A percentile compares a stretch with the other conserved stretches of the same genome.
Evolutionary conservation across 1,284 basidiomycete genomes (phyloP).

Genomic region (Rhodotorula mucilaginosa): DNA sequence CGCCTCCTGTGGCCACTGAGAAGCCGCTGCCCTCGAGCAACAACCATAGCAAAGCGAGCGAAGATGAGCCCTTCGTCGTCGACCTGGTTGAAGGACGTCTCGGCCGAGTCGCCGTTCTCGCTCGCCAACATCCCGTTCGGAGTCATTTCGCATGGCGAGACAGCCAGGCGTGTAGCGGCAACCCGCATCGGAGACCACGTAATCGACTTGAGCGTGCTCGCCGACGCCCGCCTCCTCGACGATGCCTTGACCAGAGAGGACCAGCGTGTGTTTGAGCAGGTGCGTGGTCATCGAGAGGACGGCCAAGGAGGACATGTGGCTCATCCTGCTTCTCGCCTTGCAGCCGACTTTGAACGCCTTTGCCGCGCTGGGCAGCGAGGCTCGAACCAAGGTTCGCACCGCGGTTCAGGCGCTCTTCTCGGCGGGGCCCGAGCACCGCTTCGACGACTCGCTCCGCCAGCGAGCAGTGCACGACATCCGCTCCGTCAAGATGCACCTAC

Average conservation of each 20-base stretch:
- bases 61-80: no score
- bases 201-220: constrained; percentile 38
- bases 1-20: no score
- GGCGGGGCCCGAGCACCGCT: neutral
- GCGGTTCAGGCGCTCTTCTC: constrained; percentile 33
- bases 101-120: constrained; percentile 38
- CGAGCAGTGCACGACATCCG: constrained; percentile 10
- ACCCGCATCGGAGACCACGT: constrained; percentile 39
- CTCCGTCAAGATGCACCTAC: constrained; percentile 31
- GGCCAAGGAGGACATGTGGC: no score
- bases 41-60: no score
- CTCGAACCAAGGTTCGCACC: constrained; percentile 24
- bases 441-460: constrained; percentile 8
- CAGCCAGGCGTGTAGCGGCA: constrained; percentile 22
- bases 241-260: neutral
- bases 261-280: constrained; percentile 4
- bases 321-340: neutral
- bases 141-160: constrained; percentile 27
- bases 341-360: constrained; percentile 38
- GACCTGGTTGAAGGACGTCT: constrained; percentile 21
- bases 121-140: constrained; percentile 43
- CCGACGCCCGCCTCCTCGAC: constrained; percentile 2
- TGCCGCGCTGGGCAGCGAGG: constrained; percentile 15
- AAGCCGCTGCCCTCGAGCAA: no score
- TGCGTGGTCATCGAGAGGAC: neutral